phyloP scores from a whole-genome alignment of 345 rosid genomes.

The Murraya paniculata region DNA sequence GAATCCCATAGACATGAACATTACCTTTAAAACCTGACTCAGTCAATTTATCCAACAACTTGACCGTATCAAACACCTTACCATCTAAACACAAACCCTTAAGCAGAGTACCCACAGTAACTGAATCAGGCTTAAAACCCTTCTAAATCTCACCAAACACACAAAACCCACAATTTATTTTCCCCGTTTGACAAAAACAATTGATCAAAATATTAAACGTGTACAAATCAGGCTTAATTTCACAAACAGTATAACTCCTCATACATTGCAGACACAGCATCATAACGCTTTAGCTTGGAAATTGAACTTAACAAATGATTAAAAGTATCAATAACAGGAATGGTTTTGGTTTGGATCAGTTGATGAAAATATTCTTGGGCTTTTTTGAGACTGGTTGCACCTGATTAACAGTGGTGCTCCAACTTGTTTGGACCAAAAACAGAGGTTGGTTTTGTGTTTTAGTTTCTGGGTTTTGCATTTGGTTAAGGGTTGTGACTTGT shows the following conservation, averaged over 20 bases:
- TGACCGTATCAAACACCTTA: conserved; percentile 7
- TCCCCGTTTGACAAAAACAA: conserved; percentile 7
- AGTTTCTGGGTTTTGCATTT: no score
- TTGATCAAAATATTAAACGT: conserved; percentile 20
- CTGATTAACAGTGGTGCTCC: conserved; percentile 21
- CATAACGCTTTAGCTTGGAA: conserved; percentile 6
- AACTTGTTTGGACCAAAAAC: conserved; percentile 8
- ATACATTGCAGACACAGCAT: conserved; percentile 6
- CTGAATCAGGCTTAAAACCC: conserved; percentile 19
- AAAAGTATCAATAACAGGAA: conserved; percentile 23
- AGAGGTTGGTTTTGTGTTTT: no score
- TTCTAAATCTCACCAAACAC: conserved; percentile 26
- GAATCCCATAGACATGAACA: conserved; percentile 12
- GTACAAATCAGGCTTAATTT: conserved; percentile 14
- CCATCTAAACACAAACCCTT: conserved; percentile 14
- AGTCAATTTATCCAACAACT: conserved; percentile 24
- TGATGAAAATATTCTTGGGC: conserved; percentile 13
- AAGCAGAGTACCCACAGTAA: conserved; percentile 8
- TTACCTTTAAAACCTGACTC: conserved; percentile 15
- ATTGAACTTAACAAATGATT: conserved; percentile 15
- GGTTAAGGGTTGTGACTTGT: no score
- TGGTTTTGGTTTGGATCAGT: conserved; percentile 12
- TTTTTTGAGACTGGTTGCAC: conserved; percentile 9
- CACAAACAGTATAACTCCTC: background rate
- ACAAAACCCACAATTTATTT: conserved; percentile 17